Evolutionary conservation across 805 yeast species (phyloP).

Genomic region (Candida ulmi): DNA sequence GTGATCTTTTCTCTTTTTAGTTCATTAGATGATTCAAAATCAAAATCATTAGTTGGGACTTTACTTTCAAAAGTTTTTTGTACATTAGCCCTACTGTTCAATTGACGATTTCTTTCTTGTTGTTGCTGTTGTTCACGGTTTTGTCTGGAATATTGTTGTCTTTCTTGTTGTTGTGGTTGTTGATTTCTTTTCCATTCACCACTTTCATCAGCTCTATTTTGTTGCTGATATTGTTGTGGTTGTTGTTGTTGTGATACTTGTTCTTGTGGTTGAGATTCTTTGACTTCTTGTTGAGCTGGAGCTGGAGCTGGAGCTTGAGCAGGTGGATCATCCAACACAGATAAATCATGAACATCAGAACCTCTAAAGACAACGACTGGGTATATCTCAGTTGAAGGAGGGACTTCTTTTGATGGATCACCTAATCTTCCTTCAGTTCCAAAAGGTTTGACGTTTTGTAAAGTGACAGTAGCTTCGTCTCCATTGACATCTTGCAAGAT

Average conservation of each 20-base stretch:
- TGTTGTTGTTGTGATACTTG: conserved; percentile 5
- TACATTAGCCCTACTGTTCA: conserved; percentile 1
- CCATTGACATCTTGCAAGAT: conserved; percentile 83
- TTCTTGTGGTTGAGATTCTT: conserved; percentile 6
- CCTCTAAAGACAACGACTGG: conserved; percentile 85
- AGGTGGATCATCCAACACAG: conserved; percentile 65
- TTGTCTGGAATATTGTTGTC: too few species aligned
- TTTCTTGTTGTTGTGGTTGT: conserved; percentile 4
- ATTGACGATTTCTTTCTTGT: background rate
- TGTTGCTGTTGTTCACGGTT: conserved; percentile 2
- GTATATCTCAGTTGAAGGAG: conserved; percentile 61
- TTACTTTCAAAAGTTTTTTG: conserved; percentile 21
- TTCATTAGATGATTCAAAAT: conserved; percentile 61
- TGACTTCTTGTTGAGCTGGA: background rate
- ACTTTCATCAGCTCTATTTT: background rate
- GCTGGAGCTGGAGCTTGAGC: conserved; percentile 10
- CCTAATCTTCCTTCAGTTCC: conserved; percentile 89
- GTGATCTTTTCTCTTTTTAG: conserved; percentile 21
- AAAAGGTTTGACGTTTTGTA: conserved; percentile 70
- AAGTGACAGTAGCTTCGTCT: conserved; percentile 83
- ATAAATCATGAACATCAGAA: conserved; percentile 83
- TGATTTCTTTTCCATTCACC: background rate
- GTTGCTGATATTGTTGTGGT: conserved; percentile 3
- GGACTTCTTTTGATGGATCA: conserved; percentile 65
- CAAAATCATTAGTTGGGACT: conserved; percentile 58